Conservation (phyloP, 495 filamentous ascomycete genomes). For the Rhypophila decipiens region DNA sequence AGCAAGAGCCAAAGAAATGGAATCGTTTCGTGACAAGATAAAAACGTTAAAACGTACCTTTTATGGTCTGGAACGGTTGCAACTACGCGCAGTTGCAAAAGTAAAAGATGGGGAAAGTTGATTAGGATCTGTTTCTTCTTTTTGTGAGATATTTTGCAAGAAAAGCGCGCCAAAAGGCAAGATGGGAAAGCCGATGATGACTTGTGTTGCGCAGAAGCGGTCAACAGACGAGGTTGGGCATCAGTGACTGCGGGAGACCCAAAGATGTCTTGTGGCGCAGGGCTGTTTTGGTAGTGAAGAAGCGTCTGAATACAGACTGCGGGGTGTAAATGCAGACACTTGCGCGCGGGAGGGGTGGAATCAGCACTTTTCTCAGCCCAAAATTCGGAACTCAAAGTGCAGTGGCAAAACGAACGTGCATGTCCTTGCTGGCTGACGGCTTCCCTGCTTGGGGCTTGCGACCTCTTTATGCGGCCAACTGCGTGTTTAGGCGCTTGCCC, state of each 20-base stretch:
- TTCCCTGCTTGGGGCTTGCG: background rate
- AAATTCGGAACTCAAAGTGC: background rate
- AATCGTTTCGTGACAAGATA: too few species aligned
- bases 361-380: slow-evolving; percentile 5
- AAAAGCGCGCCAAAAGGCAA: slow-evolving; percentile 4
- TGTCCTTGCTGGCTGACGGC: slow-evolving; percentile 1
- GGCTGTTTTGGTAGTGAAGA: background rate
- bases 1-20: background rate
- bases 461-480: background rate
- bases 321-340: slow-evolving; percentile 10
- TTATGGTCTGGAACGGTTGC: background rate
- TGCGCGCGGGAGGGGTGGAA: slow-evolving; percentile 10
- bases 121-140: too few species aligned
- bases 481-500: slow-evolving; percentile 9
- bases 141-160: background rate
- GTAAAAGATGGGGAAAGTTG: background rate
- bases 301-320: too few species aligned
- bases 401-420: too few species aligned
- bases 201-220: slow-evolving; percentile 26
- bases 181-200: slow-evolving; percentile 13
- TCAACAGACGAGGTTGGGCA: slow-evolving; percentile 31
- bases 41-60: too few species aligned
- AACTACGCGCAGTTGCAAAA: background rate
- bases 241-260: slow-evolving; percentile 13
- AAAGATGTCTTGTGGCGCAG: background rate